phyloP scores from a whole-genome alignment of 2,329 filamentous ascomycete species.

The Curvularia verruculosa region DNA sequence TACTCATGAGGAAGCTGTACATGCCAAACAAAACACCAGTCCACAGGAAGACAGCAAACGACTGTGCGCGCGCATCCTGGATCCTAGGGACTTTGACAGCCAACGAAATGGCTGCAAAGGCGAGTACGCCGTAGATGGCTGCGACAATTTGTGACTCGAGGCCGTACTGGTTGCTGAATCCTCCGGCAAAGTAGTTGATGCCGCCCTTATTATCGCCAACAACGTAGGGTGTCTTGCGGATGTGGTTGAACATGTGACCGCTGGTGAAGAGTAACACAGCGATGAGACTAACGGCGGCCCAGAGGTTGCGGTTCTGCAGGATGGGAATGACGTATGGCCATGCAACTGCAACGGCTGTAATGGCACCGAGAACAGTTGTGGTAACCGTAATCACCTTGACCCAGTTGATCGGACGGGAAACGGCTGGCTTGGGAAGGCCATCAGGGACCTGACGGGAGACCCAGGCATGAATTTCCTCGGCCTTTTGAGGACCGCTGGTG shows the following conservation, averaged over 20 bases:
- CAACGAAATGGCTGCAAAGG: constrained; percentile 89
- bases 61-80: constrained; percentile 74
- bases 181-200: constrained; percentile 85
- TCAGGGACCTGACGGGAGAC: constrained; percentile 75
- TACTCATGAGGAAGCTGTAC: constrained; percentile 92
- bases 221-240: constrained; percentile 93
- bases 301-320: constrained; percentile 88
- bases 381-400: constrained; percentile 71
- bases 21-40: constrained; percentile 75
- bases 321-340: constrained; percentile 81
- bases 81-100: constrained; percentile 93
- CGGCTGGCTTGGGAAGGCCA: constrained; percentile 71
- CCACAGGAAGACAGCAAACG: constrained; percentile 82
- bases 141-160: constrained; percentile 95
- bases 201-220: constrained; percentile 82
- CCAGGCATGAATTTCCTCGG: constrained; percentile 81
- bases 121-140: constrained; percentile 80
- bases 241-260: constrained; percentile 99
- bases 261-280: constrained; percentile 90
- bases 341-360: constrained; percentile 72
- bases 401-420: constrained; percentile 88
- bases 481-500: constrained; percentile 71
- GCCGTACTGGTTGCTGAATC: constrained; percentile 93
- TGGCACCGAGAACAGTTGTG: constrained; percentile 70
- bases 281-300: constrained; percentile 89